phyloP scores from a whole-genome alignment of 2,329 filamentous ascomycete species.

The Pseudogymnoascus sp. region DNA sequence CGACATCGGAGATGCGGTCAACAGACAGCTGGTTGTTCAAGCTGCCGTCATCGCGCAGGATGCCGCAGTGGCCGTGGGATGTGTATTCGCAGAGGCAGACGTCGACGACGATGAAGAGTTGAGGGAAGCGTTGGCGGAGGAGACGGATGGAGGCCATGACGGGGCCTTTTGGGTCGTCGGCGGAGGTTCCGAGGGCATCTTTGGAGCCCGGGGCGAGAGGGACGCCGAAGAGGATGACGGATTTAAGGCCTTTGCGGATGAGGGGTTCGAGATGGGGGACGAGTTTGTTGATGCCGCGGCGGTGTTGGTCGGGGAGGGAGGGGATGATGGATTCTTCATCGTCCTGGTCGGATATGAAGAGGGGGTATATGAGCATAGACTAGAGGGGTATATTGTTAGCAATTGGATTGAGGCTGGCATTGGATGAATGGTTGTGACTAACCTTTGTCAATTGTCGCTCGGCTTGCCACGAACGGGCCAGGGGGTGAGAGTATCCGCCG shows the following conservation, averaged over 20 bases:
- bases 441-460: slow-evolving; percentile 83
- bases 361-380: slow-evolving; percentile 97
- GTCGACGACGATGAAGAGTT: slow-evolving; percentile 84
- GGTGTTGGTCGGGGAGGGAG: slow-evolving; percentile 83
- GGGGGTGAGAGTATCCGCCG: slow-evolving; percentile 73
- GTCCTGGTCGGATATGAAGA: slow-evolving; percentile 91
- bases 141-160: slow-evolving; percentile 83
- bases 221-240: slow-evolving; percentile 93
- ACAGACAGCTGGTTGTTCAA: slow-evolving; percentile 92
- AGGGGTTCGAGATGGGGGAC: slow-evolving; percentile 80
- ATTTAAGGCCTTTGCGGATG: slow-evolving; percentile 80
- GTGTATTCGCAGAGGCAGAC: slow-evolving; percentile 99
- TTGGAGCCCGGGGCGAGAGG: slow-evolving; percentile 75
- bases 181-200: slow-evolving; percentile 83
- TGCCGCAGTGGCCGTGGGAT: slow-evolving; percentile 94
- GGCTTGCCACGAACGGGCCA: slow-evolving; percentile 74
- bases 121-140: slow-evolving; percentile 76
- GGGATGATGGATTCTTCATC: slow-evolving; percentile 88
- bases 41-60: slow-evolving; percentile 83
- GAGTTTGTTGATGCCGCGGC: slow-evolving; percentile 79
- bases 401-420: not conserved
- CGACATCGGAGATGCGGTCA: slow-evolving; percentile 93
- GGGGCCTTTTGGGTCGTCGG: slow-evolving; percentile 87
- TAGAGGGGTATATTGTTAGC: slow-evolving; percentile 31
- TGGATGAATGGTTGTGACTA: slow-evolving; percentile 20